A percentile compares a stretch with the other conserved stretches of the same genome.
Evolutionary conservation across 768 basidiomycete genomes (phyloP).

Genomic region (Kwoniella heveanensis): DNA sequence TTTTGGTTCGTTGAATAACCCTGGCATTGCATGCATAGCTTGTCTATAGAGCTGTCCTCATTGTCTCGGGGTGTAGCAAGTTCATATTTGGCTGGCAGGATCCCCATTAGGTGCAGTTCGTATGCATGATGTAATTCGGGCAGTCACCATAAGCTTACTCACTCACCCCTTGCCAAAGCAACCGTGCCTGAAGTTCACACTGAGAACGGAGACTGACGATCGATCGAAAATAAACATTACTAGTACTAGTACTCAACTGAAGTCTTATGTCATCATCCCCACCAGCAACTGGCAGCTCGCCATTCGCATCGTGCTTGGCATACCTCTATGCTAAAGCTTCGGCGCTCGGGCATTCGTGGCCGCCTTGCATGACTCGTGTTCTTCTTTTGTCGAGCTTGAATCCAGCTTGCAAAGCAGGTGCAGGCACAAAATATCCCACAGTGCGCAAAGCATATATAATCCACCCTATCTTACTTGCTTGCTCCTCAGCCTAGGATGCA

Average conservation of each 20-base stretch:
- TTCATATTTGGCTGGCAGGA: too few species aligned
- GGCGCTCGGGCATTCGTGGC: constrained; percentile 1
- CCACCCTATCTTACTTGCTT: too few species aligned
- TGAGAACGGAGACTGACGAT: neutral
- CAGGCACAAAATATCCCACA: too few species aligned
- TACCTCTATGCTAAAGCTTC: neutral
- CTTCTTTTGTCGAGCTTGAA: too few species aligned
- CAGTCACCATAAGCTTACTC: neutral
- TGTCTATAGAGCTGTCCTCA: neutral
- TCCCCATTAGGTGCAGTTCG: too few species aligned
- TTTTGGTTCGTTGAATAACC: neutral
- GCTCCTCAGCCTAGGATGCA: too few species aligned
- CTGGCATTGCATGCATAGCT: constrained; percentile 13
- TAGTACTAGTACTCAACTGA: neutral
- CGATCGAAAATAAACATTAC: constrained; percentile 6
- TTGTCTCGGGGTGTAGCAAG: too few species aligned
- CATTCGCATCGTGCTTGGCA: neutral
- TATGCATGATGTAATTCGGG: too few species aligned
- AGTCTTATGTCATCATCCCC: constrained; percentile 15
- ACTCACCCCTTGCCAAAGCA: too few species aligned
- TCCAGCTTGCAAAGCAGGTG: too few species aligned
- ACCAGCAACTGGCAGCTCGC: neutral
- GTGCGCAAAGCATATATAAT: too few species aligned
- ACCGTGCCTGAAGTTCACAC: constrained; percentile 9
- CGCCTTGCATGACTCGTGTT: neutral